Evolutionary conservation across 192 early-diverging fungal species (phyloP), one percentile per base, ranked within the genome.

Genomic region (Backusella parvicylindrica): DNA sequence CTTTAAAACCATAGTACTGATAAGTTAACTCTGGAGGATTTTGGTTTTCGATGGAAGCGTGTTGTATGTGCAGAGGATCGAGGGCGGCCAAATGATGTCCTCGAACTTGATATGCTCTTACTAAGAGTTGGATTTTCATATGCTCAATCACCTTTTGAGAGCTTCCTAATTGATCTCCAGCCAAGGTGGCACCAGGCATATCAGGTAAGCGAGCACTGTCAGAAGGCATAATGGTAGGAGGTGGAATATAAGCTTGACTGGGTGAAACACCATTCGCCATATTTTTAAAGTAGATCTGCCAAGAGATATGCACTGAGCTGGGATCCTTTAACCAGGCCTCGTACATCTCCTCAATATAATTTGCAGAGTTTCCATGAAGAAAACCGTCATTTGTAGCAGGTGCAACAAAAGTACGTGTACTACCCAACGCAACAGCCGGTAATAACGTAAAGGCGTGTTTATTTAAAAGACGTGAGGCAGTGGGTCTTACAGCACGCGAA

Each of bases 321-420:
- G 97, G 96, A 75, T 99, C 94, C 75, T 87, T 86, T 23, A 88
- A 85, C 93, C 96, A 99, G 21, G 95, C 94, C 65, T 86, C 83
- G 87, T 96, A 98, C 96, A 98, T 98, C 67, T 95, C 92, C 78
- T 97, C 95, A 79, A 99, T 89, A 80, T 98, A 98, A 53, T 86
- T 82, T 21, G 92, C 90, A 69, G 77, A 72, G 73, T 88, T 91
- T 64, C 95, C 94, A 79, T 92, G 93, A 49, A 97, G 80, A 84
- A 99, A 99, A 64, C 83, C 89, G 73, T 94, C 93, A 36, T 53
- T 68, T 75, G 37, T 72, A 73, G 73, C 71, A 53, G 30, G 66
- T 12, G 53, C 53, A 13, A 23, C 21, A 28, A 60, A 60, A 3
- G 53, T 60, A 26, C 53, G 53, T 13, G 23, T 60, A 60, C 53